Conservation (phyloP, 495 filamentous ascomycete species). For the Aspergillus diversus region DNA sequence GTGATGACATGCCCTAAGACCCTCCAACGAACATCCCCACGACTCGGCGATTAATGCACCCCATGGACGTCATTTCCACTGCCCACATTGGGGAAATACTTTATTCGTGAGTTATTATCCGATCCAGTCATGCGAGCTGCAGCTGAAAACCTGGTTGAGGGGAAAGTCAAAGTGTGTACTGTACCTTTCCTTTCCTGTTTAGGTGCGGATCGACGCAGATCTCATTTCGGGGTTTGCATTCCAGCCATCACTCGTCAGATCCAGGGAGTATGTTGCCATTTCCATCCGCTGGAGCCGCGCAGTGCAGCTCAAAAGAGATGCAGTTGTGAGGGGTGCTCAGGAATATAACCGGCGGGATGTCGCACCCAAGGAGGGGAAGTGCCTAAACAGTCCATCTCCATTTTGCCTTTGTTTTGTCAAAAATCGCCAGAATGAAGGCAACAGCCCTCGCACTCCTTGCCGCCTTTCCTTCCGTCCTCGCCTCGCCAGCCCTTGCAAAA, state of each 20-base stretch:
- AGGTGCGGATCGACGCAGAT: not conserved
- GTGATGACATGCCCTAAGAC: slow-evolving; percentile 1
- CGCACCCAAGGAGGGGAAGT: not conserved
- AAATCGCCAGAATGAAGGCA: slow-evolving; percentile 25
- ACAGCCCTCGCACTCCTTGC: slow-evolving; percentile 22
- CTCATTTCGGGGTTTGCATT: slow-evolving; percentile 14
- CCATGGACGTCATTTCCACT: not conserved
- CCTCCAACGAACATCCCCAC: not conserved
- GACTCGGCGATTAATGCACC: not conserved
- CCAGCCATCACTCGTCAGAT: slow-evolving; percentile 7
- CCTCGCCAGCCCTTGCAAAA: slow-evolving; percentile 29
- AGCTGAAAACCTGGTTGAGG: not conserved
- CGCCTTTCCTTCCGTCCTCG: slow-evolving; percentile 27
- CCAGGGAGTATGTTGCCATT: slow-evolving; percentile 9
- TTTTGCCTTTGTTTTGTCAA: not conserved
- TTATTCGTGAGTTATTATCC: not conserved
- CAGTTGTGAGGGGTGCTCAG: too few relatives aligned
- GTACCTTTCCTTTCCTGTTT: not conserved
- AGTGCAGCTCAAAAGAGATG: too few relatives aligned
- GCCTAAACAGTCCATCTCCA: not conserved
- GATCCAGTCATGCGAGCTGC: not conserved
- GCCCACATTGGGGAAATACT: not conserved
- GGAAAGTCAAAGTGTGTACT: not conserved
- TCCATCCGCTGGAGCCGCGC: not conserved
- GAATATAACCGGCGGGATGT: not conserved